phyloP scores from a whole-genome alignment of 2,329 filamentous ascomycete genomes.

The Nigrospora osmanthi region DNA sequence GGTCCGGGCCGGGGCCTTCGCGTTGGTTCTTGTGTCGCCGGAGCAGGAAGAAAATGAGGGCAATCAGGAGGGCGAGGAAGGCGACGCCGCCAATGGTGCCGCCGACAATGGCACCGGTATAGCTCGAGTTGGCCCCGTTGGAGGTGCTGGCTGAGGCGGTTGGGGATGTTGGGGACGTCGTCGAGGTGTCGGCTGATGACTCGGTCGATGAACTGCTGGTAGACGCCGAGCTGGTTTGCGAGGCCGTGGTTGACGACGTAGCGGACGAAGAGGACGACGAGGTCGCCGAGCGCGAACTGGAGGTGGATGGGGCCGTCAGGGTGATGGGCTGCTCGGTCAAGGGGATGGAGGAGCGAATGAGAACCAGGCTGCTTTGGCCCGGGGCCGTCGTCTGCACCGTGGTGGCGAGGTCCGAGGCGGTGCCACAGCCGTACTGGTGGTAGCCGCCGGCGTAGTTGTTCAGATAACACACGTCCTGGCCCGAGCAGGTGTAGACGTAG shows the following conservation, averaged over 20 bases:
- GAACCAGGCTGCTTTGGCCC: constrained; percentile 24
- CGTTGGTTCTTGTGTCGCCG: constrained; percentile 33
- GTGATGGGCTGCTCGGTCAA: constrained; percentile 30
- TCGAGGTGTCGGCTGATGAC: constrained; percentile 1
- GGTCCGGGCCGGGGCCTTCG: constrained; percentile 29
- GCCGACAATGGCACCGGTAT: constrained; percentile 43
- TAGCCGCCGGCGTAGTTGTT: constrained; percentile 48
- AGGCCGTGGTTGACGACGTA: constrained; percentile 9
- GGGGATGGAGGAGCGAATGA: constrained; percentile 30
- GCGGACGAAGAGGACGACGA: constrained; percentile 10
- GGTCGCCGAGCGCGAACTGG: constrained; percentile 12
- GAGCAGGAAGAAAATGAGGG: constrained; percentile 33
- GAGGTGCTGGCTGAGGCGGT: constrained; percentile 5
- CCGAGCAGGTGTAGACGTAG: constrained; percentile 48
- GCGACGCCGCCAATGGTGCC: constrained; percentile 45
- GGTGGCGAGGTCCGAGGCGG: constrained; percentile 37
- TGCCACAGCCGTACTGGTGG: constrained; percentile 50
- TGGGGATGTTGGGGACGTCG: background rate
- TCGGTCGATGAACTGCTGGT: constrained; percentile 8
- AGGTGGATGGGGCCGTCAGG: constrained; percentile 29
- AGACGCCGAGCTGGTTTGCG: constrained; percentile 7
- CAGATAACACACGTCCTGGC: constrained; percentile 42
- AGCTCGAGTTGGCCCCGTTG: constrained; percentile 9
- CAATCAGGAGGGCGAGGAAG: constrained; percentile 31
- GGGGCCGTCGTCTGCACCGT: constrained; percentile 38